Conservation (phyloP, 768 basidiomycete species). For the Roridomyces roridus region DNA sequence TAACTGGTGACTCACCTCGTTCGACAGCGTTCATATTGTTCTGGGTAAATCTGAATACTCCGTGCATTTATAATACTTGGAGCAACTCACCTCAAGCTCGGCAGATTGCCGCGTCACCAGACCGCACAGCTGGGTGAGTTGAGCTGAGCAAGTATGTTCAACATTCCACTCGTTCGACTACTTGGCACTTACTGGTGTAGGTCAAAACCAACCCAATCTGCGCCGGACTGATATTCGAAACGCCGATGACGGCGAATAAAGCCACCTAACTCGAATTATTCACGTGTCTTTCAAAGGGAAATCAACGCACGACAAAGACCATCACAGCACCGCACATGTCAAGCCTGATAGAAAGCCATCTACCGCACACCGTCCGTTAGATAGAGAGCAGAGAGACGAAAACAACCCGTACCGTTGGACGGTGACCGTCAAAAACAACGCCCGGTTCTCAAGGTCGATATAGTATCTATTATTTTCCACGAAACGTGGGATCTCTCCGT, state of each 20-base stretch:
- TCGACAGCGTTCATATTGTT: constrained; percentile 75
- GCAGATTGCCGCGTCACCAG: constrained; percentile 64
- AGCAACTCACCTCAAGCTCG: constrained; percentile 61
- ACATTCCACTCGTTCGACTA: no score
- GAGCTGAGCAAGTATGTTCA: constrained; percentile 37
- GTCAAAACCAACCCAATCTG: constrained; percentile 77
- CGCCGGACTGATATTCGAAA: constrained; percentile 64
- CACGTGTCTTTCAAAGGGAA: no score
- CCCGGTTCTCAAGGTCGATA: constrained; percentile 79
- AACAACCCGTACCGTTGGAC: constrained; percentile 59
- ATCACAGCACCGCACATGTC: constrained; percentile 71
- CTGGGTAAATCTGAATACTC: constrained; percentile 33
- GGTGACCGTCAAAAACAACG: constrained; percentile 66
- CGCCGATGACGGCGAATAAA: constrained; percentile 63
- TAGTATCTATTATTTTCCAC: constrained; percentile 66
- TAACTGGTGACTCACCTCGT: constrained; percentile 41
- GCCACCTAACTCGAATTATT: no score
- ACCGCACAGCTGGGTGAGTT: constrained; percentile 57
- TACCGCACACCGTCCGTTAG: no score
- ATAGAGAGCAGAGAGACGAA: no score
- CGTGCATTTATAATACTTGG: background rate
- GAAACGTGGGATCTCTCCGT: constrained; percentile 68
- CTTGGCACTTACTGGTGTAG: constrained; percentile 68
- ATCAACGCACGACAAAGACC: constrained; percentile 54
- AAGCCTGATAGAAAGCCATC: constrained; percentile 76